These are phyloP conservation scores for Gamarada debralockiae DNA, from an alignment of 495 filamentous ascomycete species.

Conservation along the genomic window DNA sequence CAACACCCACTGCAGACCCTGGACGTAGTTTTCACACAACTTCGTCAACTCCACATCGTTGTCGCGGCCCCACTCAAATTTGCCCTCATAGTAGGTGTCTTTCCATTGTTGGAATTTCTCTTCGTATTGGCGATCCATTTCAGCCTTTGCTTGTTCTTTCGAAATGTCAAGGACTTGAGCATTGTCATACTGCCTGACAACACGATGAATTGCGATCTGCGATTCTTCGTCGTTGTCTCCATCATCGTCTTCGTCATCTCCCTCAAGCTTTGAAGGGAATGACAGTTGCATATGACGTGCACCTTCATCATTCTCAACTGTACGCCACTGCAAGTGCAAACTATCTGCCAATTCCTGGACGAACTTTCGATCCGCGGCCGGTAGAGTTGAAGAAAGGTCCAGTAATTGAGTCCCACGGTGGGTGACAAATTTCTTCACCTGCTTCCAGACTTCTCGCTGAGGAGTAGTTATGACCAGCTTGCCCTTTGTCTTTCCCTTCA, in stretches of 20 bases:
- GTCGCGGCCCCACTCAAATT: slow-evolving; percentile 85
- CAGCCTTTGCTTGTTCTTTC: slow-evolving; percentile 68
- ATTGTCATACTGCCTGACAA: slow-evolving; percentile 85
- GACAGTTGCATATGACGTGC: slow-evolving; percentile 74
- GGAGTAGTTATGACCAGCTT: slow-evolving; percentile 71
- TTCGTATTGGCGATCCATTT: slow-evolving; percentile 79
- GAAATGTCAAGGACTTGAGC: slow-evolving; percentile 81
- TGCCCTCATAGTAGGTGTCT: slow-evolving; percentile 83
- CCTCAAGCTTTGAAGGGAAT: slow-evolving; percentile 54
- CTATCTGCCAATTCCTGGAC: slow-evolving; percentile 82
- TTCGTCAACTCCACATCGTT: slow-evolving; percentile 78
- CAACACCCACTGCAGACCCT: slow-evolving; percentile 96
- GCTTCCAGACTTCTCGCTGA: slow-evolving; percentile 78
- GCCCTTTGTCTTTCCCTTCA: slow-evolving; percentile 54
- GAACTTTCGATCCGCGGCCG: slow-evolving; percentile 87
- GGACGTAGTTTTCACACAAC: slow-evolving; percentile 92
- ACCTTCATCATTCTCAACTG: slow-evolving; percentile 71
- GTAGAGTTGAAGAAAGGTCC: slow-evolving; percentile 69
- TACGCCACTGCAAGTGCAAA: slow-evolving; percentile 78
- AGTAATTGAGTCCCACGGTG: slow-evolving; percentile 51
- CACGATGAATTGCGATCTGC: slow-evolving; percentile 73
- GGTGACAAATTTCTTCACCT: slow-evolving; percentile 76
- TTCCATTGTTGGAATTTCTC: slow-evolving; percentile 89
- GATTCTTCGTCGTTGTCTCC: slow-evolving; percentile 80
- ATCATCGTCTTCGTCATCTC: slow-evolving; percentile 51